Evolutionary conservation across 345 rosid species (phyloP).

Genomic region (Boechera divaricarpa): DNA sequence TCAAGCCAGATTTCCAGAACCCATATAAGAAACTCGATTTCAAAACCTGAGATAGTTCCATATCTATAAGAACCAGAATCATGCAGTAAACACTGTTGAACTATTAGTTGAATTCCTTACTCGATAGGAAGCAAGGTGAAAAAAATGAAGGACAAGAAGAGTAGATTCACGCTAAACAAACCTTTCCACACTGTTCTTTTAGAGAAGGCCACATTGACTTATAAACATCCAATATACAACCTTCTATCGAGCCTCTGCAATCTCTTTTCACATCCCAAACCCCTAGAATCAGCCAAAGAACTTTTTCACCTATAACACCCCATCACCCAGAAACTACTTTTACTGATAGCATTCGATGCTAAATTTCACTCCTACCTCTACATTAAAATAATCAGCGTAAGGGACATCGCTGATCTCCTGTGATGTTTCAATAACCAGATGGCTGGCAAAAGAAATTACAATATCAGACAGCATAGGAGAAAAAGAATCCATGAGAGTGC

Average conservation of each 20-base stretch:
- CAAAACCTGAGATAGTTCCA: neutral
- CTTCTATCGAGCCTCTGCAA: conserved; percentile 57
- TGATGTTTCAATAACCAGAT: conserved; percentile 81
- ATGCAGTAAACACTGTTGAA: neutral
- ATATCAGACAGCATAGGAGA: conserved; percentile 32
- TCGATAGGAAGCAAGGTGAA: conserved; percentile 6
- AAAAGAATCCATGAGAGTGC: conserved; percentile 15
- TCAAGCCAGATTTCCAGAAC: conserved; percentile 21
- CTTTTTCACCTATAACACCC: conserved; percentile 8
- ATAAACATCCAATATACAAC: conserved; percentile 69
- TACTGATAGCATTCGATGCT: neutral
- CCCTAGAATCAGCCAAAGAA: conserved; percentile 52
- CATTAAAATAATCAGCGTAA: conserved; percentile 85
- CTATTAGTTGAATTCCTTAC: neutral
- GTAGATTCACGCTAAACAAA: conserved; percentile 40
- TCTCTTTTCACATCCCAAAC: conserved; percentile 79
- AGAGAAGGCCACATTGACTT: conserved; percentile 80
- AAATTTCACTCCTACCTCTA: conserved; percentile 70
- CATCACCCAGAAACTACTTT: conserved; percentile 25
- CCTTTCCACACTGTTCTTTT: conserved; percentile 96
- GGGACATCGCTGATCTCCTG: conserved; percentile 88
- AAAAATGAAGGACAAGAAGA: conserved; percentile 4
- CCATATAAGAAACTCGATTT: conserved; percentile 14
- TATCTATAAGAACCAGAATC: conserved; percentile 10
- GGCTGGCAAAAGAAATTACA: conserved; percentile 54